Evolutionary conservation across 78 protist species (phyloP).

Genomic region (Ministeria vibrans): DNA sequence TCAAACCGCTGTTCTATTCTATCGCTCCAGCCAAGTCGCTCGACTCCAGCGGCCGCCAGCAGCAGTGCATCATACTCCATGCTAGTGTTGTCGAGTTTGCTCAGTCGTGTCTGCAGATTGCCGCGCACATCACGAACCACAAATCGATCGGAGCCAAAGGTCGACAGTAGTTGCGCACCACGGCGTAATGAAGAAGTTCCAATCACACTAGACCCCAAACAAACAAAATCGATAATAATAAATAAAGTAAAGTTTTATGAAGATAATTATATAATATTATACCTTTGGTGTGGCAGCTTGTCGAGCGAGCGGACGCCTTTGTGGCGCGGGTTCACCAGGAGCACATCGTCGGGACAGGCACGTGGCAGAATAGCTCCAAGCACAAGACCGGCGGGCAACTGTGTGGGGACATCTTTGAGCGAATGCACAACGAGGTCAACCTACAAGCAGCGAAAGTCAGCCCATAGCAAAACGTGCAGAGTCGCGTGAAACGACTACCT

Average conservation of each 20-base stretch:
- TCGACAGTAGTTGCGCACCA: no score
- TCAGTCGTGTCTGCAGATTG: slow-evolving; percentile 49
- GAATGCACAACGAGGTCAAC: slow-evolving; percentile 55
- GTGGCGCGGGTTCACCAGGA: slow-evolving; percentile 8
- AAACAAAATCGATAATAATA: no score
- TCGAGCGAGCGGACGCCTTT: not conserved
- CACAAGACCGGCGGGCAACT: slow-evolving; percentile 6
- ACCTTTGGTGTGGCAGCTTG: no score
- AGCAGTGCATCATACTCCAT: slow-evolving; percentile 23
- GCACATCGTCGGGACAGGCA: slow-evolving; percentile 21
- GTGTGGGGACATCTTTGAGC: slow-evolving; percentile 45
- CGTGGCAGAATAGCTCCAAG: slow-evolving; percentile 17
- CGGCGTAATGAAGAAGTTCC: no score
- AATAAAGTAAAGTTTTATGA: no score
- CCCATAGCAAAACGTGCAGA: no score
- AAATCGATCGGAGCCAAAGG: no score
- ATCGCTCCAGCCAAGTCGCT: slow-evolving; percentile 24
- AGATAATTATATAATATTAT: no score
- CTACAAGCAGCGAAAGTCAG: no score
- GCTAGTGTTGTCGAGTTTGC: slow-evolving; percentile 38
- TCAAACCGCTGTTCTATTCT: no score
- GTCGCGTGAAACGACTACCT: no score
- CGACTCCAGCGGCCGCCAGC: slow-evolving; percentile 56
- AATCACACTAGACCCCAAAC: no score
- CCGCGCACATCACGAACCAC: slow-evolving; percentile 29